Percentiles rank a stretch among this genome's conserved stretches.
phyloP scores from a whole-genome alignment of 192 early-diverging fungal genomes.

The Lobosporangium transversale region DNA sequence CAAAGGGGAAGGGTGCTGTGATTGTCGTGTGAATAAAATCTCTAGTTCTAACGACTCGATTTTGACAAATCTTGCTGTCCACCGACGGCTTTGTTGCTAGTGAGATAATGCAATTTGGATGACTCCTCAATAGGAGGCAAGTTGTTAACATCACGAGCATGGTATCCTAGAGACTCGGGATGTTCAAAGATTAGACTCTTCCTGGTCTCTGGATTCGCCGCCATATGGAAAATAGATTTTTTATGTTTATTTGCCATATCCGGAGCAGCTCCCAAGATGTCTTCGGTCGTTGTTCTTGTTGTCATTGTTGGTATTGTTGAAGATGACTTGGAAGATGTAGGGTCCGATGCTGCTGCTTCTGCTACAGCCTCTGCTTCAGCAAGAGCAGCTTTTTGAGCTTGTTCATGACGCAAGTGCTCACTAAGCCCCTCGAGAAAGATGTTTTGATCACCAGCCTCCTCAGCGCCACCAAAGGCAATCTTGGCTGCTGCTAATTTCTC shows the following conservation, averaged over 20 bases:
- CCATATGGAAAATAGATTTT: conserved; percentile 30
- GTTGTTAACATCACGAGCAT: conserved; percentile 17
- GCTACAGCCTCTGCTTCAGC: neutral
- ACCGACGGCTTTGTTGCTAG: neutral
- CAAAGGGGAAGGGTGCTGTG: no score
- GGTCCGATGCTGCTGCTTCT: no score
- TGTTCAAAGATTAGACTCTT: conserved; percentile 35
- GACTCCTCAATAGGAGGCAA: conserved; percentile 16
- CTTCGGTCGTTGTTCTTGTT: neutral
- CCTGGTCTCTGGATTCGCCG: conserved; percentile 34
- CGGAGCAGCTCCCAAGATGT: conserved; percentile 14
- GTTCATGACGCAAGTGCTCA: conserved; percentile 2
- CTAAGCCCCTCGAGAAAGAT: conserved; percentile 30
- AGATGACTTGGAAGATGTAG: no score
- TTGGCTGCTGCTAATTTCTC: conserved; percentile 31
- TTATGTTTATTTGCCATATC: conserved; percentile 19
- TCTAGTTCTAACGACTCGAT: conserved; percentile 3
- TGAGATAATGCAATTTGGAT: neutral
- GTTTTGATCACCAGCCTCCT: conserved; percentile 38
- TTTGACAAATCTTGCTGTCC: conserved; percentile 12
- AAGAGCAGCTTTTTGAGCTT: conserved; percentile 1
- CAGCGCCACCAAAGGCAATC: conserved; percentile 40
- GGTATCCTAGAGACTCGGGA: conserved; percentile 37
- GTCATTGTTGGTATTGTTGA: no score
- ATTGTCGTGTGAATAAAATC: no score